Evolutionary conservation across 306 rosid species (phyloP).

Genomic region (Adenanthera pavonina): DNA sequence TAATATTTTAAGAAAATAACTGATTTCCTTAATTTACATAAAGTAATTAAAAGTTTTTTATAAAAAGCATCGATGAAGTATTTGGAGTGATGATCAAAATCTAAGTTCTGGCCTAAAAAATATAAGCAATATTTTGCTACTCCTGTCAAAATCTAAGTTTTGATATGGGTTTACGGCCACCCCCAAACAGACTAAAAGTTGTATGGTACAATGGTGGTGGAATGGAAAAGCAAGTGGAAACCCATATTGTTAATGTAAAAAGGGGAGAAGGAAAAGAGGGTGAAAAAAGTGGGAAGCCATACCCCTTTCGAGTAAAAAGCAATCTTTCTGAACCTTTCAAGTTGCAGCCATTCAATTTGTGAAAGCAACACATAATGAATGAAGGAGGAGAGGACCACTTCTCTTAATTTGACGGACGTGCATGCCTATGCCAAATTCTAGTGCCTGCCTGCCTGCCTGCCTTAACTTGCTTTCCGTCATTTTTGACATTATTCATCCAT

Average conservation of each 20-base stretch:
- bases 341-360: constrained; percentile 14
- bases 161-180: no score
- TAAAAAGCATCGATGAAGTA: no score
- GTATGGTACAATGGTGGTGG: background rate
- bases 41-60: no score
- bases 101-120: no score
- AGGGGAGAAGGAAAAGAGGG: background rate
- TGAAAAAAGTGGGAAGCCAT: background rate
- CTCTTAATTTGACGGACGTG: background rate
- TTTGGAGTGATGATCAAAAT: no score
- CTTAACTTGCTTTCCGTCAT: constrained; percentile 3
- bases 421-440: no score
- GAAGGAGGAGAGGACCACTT: background rate
- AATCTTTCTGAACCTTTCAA: background rate
- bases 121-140: no score
- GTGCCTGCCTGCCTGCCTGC: no score
- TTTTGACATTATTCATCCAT: background rate
- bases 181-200: background rate
- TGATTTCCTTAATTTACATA: no score
- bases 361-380: background rate
- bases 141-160: no score
- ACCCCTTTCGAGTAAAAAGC: background rate
- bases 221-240: background rate
- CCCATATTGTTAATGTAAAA: background rate
- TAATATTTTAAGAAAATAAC: no score